A percentile compares a stretch with the other conserved stretches of the same genome.
phyloP scores from a whole-genome alignment of 2,329 filamentous ascomycete species.

The Pseudogymnoascus sp. region DNA sequence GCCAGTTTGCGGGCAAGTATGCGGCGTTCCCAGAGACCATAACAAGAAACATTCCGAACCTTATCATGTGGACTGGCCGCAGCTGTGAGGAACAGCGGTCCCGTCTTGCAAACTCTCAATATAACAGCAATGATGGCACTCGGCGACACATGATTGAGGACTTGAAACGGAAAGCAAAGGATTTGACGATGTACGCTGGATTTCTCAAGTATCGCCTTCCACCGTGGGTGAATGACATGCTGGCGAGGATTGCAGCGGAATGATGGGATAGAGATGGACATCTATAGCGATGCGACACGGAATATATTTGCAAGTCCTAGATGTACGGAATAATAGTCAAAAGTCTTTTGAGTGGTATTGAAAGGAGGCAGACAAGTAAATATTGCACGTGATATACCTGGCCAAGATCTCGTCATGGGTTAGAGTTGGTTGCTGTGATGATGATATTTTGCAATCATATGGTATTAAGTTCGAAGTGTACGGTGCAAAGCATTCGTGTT shows the following conservation, averaged over 20 bases:
- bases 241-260: conserved; percentile 49
- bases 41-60: conserved; percentile 79
- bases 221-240: conserved; percentile 76
- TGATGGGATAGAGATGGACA: not conserved
- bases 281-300: not conserved
- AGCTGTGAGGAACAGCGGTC: conserved; percentile 76
- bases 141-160: conserved; percentile 59
- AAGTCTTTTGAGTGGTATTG: not conserved
- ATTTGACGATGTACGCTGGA: conserved; percentile 89
- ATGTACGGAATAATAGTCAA: conserved; percentile 2
- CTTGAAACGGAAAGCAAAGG: conserved; percentile 73
- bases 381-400: not conserved
- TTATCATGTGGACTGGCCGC: conserved; percentile 88
- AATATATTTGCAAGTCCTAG: not conserved
- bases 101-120: conserved; percentile 61
- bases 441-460: not conserved
- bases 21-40: conserved; percentile 71
- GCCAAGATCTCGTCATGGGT: not conserved
- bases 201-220: conserved; percentile 87
- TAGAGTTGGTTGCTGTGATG: not conserved
- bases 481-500: not conserved
- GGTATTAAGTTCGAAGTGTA: not conserved
- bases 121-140: conserved; percentile 64
- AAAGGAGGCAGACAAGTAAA: not conserved
- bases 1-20: conserved; percentile 74